Evolutionary conservation across 208 protist species (phyloP), one percentile per base, ranked within the genome.

Genomic region (Leishmania mexicana): DNA sequence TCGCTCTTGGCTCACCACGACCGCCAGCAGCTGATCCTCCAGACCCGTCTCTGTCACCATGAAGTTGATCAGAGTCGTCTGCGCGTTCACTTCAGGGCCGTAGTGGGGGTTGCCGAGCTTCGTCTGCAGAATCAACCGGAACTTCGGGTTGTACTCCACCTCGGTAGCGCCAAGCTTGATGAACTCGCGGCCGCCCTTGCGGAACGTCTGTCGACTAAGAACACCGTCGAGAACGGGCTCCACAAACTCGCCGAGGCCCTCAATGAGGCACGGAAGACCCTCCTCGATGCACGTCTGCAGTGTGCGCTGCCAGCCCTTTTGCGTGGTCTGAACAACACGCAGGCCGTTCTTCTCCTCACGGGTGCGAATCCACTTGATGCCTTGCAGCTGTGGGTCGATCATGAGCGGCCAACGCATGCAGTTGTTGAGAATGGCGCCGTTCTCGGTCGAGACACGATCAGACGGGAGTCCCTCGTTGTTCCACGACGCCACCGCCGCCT

Each of bases 1-100:
- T 35, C 97, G 93, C 87, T 99, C 99, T 80, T 99, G 93, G 85
- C 97, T 99, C 51, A 99, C 99, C 21, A 99, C 99, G 31, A 99
- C 92, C 6, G 98, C 99, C 19, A 99, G 93, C 79, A 99, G 93
- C 94, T 99, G 99, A 82, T 99, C 99, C 91, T 99, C 99, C 58
- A 99, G 93, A 78, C 99, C 99, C 40, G 96, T 96, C 81, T 99
- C 95, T 15, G 99, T 99, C 68, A 99, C 99, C 91, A 99, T 99
- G 87, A 99, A 99, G 93, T 99, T 99, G 88, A 99, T 99, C 42
- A 99, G 83, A 10, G 99, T 99, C 47, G 97, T 99, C 90, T 99
- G 98, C 17, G 98, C 98, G 86, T 99, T 99, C 75, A 99, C 98
- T 91, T 99, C 99, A n/a, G 99, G 99, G 62, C 98, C 97, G 91